Conservation (phyloP, 305 asterid species). For the Fraxinus xanthoxyloides region DNA sequence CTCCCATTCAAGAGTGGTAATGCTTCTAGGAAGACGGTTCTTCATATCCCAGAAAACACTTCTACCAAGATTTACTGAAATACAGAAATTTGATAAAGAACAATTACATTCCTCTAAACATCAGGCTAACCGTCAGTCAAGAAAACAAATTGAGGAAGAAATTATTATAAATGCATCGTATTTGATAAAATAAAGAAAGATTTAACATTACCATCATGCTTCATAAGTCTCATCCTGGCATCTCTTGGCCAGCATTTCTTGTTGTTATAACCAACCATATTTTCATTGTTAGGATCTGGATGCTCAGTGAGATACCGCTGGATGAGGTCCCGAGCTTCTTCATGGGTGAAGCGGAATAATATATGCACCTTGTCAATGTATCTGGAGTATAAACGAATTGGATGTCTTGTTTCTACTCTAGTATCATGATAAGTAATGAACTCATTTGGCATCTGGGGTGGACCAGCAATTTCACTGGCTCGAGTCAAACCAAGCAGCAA, state of each 20-base stretch:
- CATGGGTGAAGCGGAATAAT: constrained; percentile 92
- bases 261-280: constrained; percentile 98
- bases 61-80: constrained; percentile 91
- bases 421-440: constrained; percentile 88
- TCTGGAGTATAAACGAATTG: constrained; percentile 88
- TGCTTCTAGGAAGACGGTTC: constrained; percentile 96
- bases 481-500: constrained; percentile 96
- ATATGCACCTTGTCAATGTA: constrained; percentile 98
- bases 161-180: neutral
- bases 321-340: constrained; percentile 97
- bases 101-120: constrained; percentile 17
- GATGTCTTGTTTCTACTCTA: constrained; percentile 88
- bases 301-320: constrained; percentile 99
- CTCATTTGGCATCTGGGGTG: constrained; percentile 99
- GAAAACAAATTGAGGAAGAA: neutral
- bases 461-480: constrained; percentile 99
- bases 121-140: neutral
- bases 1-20: constrained; percentile 99
- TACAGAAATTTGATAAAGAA: constrained; percentile 8
- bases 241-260: constrained; percentile 99
- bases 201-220: constrained; percentile 76
- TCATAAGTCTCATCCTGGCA: constrained; percentile 99
- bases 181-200: constrained; percentile 7
- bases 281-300: constrained; percentile 99
- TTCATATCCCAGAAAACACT: constrained; percentile 99